A percentile compares a stretch with the other conserved stretches of the same genome.
Conservation (phyloP, 306 rosid species). For the Citrullus mucosospermus region DNA sequence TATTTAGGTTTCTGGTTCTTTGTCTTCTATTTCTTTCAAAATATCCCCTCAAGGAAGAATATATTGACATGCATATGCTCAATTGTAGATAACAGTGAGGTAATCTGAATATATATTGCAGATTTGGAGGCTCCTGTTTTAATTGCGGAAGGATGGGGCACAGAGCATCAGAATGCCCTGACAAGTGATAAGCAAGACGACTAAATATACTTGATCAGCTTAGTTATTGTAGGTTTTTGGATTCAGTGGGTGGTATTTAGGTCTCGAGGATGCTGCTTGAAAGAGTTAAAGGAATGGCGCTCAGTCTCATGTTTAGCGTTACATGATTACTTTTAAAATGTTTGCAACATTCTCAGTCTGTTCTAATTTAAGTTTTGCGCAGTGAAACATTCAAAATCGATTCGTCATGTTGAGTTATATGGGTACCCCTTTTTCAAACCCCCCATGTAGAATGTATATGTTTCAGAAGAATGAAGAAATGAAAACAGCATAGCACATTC, state of each 20-base stretch:
- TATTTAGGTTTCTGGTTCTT: neutral
- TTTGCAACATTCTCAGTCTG: neutral
- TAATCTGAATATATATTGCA: slow-evolving; percentile 23
- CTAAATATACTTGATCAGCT: neutral
- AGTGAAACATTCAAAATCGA: neutral
- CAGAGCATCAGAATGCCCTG: slow-evolving; percentile 84
- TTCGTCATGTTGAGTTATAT: neutral
- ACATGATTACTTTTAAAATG: neutral
- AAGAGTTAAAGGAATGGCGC: neutral
- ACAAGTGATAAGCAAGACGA: slow-evolving; percentile 14
- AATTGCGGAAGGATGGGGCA: slow-evolving; percentile 85
- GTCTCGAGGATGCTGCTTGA: neutral
- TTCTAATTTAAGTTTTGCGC: neutral
- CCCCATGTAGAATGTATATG: slow-evolving; percentile 1
- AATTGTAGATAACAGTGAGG: neutral
- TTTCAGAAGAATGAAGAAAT: neutral
- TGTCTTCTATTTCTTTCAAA: neutral
- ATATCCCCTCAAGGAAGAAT: neutral
- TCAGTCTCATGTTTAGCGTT: neutral
- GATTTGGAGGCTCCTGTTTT: slow-evolving; percentile 91
- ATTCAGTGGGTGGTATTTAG: slow-evolving; percentile 2
- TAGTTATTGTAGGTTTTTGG: neutral
- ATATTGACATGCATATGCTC: slow-evolving; percentile 8
- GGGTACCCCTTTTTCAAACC: neutral
- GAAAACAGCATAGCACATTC: neutral